Evolutionary conservation across 257 asterid genomes (phyloP), one percentile per base, ranked within the genome.

Genomic region (Craterostigma plantagineum): DNA sequence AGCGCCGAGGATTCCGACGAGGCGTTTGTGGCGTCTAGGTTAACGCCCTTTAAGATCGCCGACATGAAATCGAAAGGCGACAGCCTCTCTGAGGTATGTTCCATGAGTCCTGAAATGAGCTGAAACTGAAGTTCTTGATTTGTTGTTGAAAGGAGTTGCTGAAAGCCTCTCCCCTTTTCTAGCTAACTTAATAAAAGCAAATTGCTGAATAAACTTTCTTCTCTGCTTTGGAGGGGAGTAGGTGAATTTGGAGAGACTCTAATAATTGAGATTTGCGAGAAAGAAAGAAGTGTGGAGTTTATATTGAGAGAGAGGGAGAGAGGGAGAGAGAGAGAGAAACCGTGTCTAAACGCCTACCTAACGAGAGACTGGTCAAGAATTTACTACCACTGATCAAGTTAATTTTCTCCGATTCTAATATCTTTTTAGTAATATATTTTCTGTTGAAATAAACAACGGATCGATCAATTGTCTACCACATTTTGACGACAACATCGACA

Each of bases 21-120:
- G 0, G 69, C 69, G 58, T 79, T 90, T 0, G 73, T 73, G 42
- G 62, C 71, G 18, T 79, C 86, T 34, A 75, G 56, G 14, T 59
- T 76, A 11, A 63, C 79, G 51, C 92, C 92, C 35, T 63, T 87
- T 14, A 79, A 48, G 63, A 87, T 72, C 55, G 82, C 91, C 3
- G 81, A 30, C 93, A 90, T 75, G 56, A 90, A 76, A 62, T 90
- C 95, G 42, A 90, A 69, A 0, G 95, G 71, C 2, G 95, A 79
- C 7, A 79, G 56, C 70, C 77, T 83, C 63, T 70, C 85, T 0
- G 85, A 18, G 44, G 76, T 62, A 23, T 84, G 59, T 14, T 83
- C 81, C 90, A 36, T 36, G 39, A 23, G 30, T 23, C 6, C 30
- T 23, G n/a, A n/a, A n/a, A n/a, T n/a, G n/a, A n/a, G n/a, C n/a